phyloP scores from a whole-genome alignment of 2,329 filamentous ascomycete species.

The Sclerotinia spermophila region DNA sequence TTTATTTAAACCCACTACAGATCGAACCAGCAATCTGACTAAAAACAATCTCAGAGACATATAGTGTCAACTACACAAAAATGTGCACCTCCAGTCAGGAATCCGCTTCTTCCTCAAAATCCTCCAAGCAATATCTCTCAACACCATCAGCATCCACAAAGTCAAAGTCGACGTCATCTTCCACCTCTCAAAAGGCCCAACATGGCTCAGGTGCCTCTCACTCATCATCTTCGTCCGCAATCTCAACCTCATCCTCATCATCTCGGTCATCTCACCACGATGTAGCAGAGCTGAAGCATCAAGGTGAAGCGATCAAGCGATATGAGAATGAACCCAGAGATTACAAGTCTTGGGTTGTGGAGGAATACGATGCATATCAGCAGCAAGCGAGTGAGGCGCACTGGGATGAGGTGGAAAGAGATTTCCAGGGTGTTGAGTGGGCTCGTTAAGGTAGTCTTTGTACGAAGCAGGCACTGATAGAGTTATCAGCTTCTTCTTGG shows the following conservation, averaged over 20 bases:
- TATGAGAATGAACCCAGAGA: conserved; percentile 22
- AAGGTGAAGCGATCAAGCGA: conserved; percentile 1
- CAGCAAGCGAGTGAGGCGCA: conserved; percentile 18
- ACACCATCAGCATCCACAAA: conserved; percentile 8
- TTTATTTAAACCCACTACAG: neutral
- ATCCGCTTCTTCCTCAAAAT: neutral
- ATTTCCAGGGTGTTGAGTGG: conserved; percentile 12
- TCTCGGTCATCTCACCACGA: neutral
- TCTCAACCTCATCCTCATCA: neutral
- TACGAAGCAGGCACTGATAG: neutral
- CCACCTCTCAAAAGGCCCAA: conserved; percentile 1
- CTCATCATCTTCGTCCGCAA: neutral
- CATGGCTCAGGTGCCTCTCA: neutral
- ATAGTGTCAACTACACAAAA: neutral
- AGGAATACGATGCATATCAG: conserved; percentile 26
- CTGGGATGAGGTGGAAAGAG: conserved; percentile 15
- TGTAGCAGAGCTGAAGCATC: neutral
- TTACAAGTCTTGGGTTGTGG: conserved; percentile 22
- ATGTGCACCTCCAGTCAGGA: conserved; percentile 4
- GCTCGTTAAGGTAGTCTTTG: neutral
- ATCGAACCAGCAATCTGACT: neutral
- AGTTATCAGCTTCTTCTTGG: no score
- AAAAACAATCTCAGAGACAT: neutral
- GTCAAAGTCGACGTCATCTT: neutral
- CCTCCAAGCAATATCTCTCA: neutral